Evolutionary conservation across 2,329 filamentous ascomycete species (phyloP).

Genomic region (Arthrobotrys megalospora): DNA sequence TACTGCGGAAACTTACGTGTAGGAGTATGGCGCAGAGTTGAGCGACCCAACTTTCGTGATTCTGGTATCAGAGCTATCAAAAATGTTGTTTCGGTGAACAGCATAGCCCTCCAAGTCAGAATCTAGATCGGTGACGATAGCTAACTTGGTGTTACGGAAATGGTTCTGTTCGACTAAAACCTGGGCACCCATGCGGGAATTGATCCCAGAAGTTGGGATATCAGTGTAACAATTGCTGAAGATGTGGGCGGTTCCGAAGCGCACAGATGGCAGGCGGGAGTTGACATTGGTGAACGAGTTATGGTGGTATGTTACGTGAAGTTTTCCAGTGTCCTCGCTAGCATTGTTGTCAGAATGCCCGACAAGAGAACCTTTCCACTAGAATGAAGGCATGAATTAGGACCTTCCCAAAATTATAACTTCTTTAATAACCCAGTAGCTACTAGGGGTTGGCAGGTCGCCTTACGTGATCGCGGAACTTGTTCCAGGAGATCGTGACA

Average conservation of each 20-base stretch:
- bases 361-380: conserved; percentile 75
- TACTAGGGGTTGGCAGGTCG: too few relatives aligned
- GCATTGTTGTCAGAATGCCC: conserved; percentile 75
- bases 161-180: conserved; percentile 73
- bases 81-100: conserved; percentile 69
- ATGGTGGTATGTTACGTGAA: conserved; percentile 77
- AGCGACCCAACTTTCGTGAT: conserved; percentile 67
- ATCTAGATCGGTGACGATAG: conserved; percentile 69
- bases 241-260: conserved; percentile 77
- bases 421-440: too few relatives aligned
- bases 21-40: conserved; percentile 66
- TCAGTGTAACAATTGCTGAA: conserved; percentile 67
- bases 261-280: conserved; percentile 75
- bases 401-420: not conserved
- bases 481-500: conserved; percentile 70
- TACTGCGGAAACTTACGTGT: conserved; percentile 62
- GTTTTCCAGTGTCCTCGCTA: conserved; percentile 74
- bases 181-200: conserved; percentile 73
- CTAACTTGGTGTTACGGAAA: conserved; percentile 67
- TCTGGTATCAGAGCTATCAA: conserved; percentile 66
- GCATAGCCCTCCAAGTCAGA: conserved; percentile 70
- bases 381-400: not conserved
- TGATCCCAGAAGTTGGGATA: conserved; percentile 70
- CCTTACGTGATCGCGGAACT: conserved; percentile 47
- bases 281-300: conserved; percentile 78